phyloP scores from a whole-genome alignment of 2,329 filamentous ascomycete species.

The Xylaria sp. region DNA sequence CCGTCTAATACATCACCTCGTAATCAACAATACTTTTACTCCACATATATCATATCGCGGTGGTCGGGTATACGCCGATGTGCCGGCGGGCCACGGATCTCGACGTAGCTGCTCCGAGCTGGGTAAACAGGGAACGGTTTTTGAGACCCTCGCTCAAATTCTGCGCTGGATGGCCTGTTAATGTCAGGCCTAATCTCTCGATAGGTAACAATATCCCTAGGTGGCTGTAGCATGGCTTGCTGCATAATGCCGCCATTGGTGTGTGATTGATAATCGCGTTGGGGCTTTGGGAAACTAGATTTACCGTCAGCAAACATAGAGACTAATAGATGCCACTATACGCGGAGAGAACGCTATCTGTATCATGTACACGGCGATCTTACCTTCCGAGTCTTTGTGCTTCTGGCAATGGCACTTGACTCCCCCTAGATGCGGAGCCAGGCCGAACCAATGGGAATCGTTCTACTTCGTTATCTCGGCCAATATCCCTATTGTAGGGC shows the following conservation, averaged over 20 bases:
- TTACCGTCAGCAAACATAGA: constrained; percentile 24
- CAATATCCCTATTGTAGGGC: constrained; percentile 23
- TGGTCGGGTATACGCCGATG: constrained; percentile 27
- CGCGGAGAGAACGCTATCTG: not conserved
- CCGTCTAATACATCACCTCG: not conserved
- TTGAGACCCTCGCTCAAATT: constrained; percentile 27
- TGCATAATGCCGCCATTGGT: constrained; percentile 7
- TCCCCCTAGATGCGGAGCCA: constrained; percentile 13
- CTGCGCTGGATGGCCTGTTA: constrained; percentile 6
- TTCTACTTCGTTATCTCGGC: constrained; percentile 19
- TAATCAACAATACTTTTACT: constrained; percentile 20
- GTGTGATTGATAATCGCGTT: constrained; percentile 15
- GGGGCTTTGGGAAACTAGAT: constrained; percentile 22
- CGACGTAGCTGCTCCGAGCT: constrained; percentile 27
- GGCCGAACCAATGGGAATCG: constrained; percentile 23
- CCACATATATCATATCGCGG: constrained; percentile 35
- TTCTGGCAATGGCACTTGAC: constrained; percentile 17
- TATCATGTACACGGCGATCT: constrained; percentile 18
- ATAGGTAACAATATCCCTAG: constrained; percentile 13
- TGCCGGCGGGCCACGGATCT: constrained; percentile 25
- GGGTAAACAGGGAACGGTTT: constrained; percentile 30
- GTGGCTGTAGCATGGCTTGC: constrained; percentile 2
- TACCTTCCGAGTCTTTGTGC: constrained; percentile 31
- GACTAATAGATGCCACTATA: not conserved
- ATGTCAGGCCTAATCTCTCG: constrained; percentile 12